Conservation (phyloP, 2,329 filamentous ascomycete species). For the Fusarium sacchari region DNA sequence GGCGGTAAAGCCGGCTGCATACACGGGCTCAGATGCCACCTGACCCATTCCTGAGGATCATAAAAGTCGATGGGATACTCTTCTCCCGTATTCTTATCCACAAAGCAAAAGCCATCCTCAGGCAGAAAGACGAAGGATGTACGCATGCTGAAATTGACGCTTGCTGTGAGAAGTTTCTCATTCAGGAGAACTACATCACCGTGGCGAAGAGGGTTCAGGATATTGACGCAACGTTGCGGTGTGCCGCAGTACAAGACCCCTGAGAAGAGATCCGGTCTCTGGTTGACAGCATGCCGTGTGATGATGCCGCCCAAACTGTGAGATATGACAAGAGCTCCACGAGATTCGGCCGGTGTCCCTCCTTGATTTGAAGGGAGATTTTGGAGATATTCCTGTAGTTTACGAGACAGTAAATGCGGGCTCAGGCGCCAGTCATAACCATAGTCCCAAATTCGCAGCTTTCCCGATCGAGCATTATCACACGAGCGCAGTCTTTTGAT, state of each 20-base stretch:
- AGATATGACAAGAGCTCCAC: slow-evolving; percentile 83
- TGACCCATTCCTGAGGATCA: slow-evolving; percentile 80
- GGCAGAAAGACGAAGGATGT: slow-evolving; percentile 88
- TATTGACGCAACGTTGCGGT: slow-evolving; percentile 89
- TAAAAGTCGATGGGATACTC: slow-evolving; percentile 88
- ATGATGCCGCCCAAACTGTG: slow-evolving; percentile 91
- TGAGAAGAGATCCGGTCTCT: slow-evolving; percentile 83
- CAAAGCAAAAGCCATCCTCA: slow-evolving; percentile 86
- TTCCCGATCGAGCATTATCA: slow-evolving; percentile 76
- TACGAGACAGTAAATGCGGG: slow-evolving; percentile 77
- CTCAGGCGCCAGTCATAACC: slow-evolving; percentile 96
- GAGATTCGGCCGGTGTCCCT: slow-evolving; percentile 59
- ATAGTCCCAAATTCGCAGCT: slow-evolving; percentile 85
- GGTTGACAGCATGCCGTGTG: slow-evolving; percentile 87
- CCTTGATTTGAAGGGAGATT: slow-evolving; percentile 78
- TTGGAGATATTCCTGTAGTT: slow-evolving; percentile 78
- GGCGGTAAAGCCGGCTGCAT: slow-evolving; percentile 74
- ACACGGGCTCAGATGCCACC: slow-evolving; percentile 81
- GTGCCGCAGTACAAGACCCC: slow-evolving; percentile 88
- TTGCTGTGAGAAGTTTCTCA: slow-evolving; percentile 87
- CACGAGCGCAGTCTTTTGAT: slow-evolving; percentile 80
- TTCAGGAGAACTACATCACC: slow-evolving; percentile 93
- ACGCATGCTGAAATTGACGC: slow-evolving; percentile 91
- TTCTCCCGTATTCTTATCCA: slow-evolving; percentile 83
- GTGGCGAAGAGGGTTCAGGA: slow-evolving; percentile 87